phyloP scores from a whole-genome alignment of 2,329 filamentous ascomycete genomes.

The Geosmithia morbida region DNA sequence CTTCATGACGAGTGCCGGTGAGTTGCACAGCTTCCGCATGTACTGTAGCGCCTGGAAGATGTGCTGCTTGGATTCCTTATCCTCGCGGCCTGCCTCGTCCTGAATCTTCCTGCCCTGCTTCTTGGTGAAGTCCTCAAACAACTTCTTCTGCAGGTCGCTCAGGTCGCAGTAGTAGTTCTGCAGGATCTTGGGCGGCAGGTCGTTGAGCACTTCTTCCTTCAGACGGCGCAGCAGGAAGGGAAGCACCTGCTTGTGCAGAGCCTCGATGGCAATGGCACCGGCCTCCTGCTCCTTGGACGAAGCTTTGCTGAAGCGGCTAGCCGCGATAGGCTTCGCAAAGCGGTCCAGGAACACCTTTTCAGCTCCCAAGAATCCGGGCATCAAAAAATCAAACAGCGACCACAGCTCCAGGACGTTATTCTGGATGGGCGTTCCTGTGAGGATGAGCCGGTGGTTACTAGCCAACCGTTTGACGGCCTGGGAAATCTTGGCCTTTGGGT shows the following conservation, averaged over 20 bases:
- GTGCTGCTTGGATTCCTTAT: slow-evolving; percentile 91
- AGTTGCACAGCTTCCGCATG: slow-evolving; percentile 99
- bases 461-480: slow-evolving; percentile 78
- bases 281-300: slow-evolving; percentile 98
- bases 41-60: slow-evolving; percentile 99
- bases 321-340: slow-evolving; percentile 89
- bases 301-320: slow-evolving; percentile 89
- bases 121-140: slow-evolving; percentile 94
- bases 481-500: slow-evolving; percentile 91
- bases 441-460: slow-evolving; percentile 89
- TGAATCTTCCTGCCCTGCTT: slow-evolving; percentile 82
- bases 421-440: slow-evolving; percentile 94
- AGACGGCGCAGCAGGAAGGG: slow-evolving; percentile 91
- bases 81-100: slow-evolving; percentile 67
- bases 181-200: slow-evolving; percentile 92
- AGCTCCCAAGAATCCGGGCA: slow-evolving; percentile 93
- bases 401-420: slow-evolving; percentile 95
- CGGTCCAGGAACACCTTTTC: slow-evolving; percentile 92
- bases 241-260: slow-evolving; percentile 94
- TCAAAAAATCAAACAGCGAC: slow-evolving; percentile 97
- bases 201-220: slow-evolving; percentile 94
- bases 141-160: slow-evolving; percentile 82
- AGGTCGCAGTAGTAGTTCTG: slow-evolving; percentile 99
- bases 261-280: slow-evolving; percentile 89
- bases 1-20: slow-evolving; percentile 90